phyloP scores from a whole-genome alignment of 2,329 filamentous ascomycete species.

The Trichoderma brevicompactum region DNA sequence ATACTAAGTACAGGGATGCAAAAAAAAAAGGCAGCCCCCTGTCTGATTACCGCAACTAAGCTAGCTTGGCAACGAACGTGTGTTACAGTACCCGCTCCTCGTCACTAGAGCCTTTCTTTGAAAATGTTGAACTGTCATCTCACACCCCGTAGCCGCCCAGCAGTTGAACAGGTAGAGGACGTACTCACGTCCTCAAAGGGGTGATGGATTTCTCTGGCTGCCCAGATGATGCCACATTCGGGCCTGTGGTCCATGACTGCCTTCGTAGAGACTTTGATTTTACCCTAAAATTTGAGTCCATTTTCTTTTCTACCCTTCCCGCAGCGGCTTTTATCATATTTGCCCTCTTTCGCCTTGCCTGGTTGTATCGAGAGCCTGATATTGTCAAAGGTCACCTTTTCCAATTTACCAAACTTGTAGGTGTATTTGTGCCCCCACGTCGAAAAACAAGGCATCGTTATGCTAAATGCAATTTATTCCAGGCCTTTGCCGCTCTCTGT shows the following conservation, averaged over 20 bases:
- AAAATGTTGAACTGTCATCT: not conserved
- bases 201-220: slow-evolving; percentile 33
- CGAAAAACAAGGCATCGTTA: not conserved
- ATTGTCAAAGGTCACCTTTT: slow-evolving; percentile 45
- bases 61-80: too few species aligned
- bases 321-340: slow-evolving; percentile 45
- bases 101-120: not conserved
- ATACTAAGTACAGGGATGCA: too few species aligned
- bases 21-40: too few species aligned
- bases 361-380: slow-evolving; percentile 39
- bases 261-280: slow-evolving; percentile 54
- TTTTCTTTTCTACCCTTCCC: slow-evolving; percentile 52
- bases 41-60: too few species aligned
- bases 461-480: not conserved
- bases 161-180: not conserved
- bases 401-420: slow-evolving; percentile 40
- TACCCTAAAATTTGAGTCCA: slow-evolving; percentile 54
- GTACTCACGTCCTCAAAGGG: slow-evolving; percentile 15
- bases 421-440: slow-evolving; percentile 20
- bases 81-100: too few species aligned
- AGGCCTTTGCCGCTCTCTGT: slow-evolving; percentile 27
- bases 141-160: not conserved
- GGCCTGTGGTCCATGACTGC: slow-evolving; percentile 51
- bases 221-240: slow-evolving; percentile 46
- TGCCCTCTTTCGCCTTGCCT: slow-evolving; percentile 41